Evolutionary conservation across 2,329 filamentous ascomycete species (phyloP).

Genomic region (Zymoseptoria passerinii): DNA sequence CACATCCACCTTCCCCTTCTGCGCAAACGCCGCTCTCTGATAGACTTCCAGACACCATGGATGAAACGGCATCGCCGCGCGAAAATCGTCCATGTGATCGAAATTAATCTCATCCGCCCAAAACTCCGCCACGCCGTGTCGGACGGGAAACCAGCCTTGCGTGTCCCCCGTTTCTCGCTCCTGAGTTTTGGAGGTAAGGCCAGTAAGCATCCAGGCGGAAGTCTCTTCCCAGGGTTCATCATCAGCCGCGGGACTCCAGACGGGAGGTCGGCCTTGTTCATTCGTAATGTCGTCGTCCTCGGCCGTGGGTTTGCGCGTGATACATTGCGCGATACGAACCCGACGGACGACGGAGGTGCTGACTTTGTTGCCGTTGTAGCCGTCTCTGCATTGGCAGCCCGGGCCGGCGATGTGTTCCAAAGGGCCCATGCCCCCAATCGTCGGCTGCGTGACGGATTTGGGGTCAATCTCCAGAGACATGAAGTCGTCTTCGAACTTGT

Average conservation of each 20-base stretch:
- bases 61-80: slow-evolving; percentile 10
- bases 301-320: slow-evolving; percentile 3
- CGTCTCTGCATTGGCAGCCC: not conserved
- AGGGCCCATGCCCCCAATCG: no score
- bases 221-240: not conserved
- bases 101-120: not conserved
- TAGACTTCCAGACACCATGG: slow-evolving; percentile 12
- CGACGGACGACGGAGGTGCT: slow-evolving; percentile 9
- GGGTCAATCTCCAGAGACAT: not conserved
- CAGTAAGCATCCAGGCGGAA: slow-evolving; percentile 3
- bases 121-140: slow-evolving; percentile 3
- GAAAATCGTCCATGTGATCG: not conserved
- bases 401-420: slow-evolving; percentile 14
- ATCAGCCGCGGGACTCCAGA: not conserved
- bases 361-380: slow-evolving; percentile 10
- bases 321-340: slow-evolving; percentile 6
- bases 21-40: slow-evolving; percentile 1
- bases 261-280: not conserved
- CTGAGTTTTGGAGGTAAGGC: slow-evolving; percentile 4
- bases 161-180: not conserved
- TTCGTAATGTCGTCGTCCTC: slow-evolving; percentile 8
- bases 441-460: not conserved
- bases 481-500: not conserved
- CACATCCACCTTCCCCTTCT: slow-evolving; percentile 1
- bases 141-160: not conserved